Base-by-base conservation (phyloP, 1,139 yeast species). In the Zygoascus meyerae region DNA sequence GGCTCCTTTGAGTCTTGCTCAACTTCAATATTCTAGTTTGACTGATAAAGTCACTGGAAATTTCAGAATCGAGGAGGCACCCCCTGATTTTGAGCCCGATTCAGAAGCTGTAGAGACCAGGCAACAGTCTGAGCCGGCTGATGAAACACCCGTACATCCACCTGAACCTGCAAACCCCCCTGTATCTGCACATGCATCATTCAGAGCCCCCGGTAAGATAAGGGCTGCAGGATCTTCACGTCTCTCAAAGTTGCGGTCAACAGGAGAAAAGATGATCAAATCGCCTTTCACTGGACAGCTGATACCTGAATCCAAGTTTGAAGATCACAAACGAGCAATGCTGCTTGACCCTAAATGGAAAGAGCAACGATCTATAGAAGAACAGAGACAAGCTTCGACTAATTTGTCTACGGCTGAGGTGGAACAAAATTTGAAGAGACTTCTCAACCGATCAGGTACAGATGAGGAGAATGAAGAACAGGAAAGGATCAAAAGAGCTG, bases 321-420 rank as follows among this genome's bases (percentile, higher is more conserved):
- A 83, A 54, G 77, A 74, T 53, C 97, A 90, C 63, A 70, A 89
- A 54, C 76, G 78, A 49, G 75, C 80, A n/a, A 68, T 85, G 48
- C 69, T 86, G 41, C 68, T 92, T 45, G 95, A 90, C 64, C 95
- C 96, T 1, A 72, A 78, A 53, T 86, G 86, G 68, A 75, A 80
- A 55, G 79, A 79, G 52, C 90, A 86, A 61, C 82, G 79, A 58
- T 78, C 76, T 29, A 75, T 76, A 50, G 73, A 71, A 12, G 79
- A 83, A 53, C 70, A 75, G 30, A 85, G 87, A 57, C 75, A 75
- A 57, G 68, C 76, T 34, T 70, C 78, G 29, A 73, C 87, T 5
- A 86, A 86, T 57, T 65, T 87, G 49, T 75, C 81, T 3, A 75
- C 81, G 1, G 79, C 78, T 45, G 86, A 85, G 53, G 94, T 84